Conservation (phyloP, 1,284 basidiomycete genomes). For the Serendipita sp. region DNA sequence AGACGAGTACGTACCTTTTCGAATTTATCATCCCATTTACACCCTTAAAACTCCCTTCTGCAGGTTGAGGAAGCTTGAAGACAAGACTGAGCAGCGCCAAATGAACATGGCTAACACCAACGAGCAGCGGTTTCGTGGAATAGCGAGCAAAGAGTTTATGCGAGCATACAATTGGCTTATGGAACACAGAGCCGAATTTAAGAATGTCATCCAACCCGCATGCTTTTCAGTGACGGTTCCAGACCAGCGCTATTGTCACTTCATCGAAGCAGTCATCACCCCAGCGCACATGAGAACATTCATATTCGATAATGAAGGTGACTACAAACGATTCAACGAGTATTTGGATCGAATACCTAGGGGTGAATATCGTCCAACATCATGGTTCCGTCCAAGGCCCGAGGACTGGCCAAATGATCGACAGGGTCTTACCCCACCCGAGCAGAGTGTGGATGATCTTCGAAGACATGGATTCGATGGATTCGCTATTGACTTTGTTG, state of each 20-base stretch:
- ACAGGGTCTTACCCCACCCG: constrained; percentile 27
- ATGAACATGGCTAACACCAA: constrained; percentile 10
- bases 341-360: constrained; percentile 47
- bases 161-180: constrained; percentile 50
- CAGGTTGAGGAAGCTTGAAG: constrained; percentile 48
- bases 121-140: background rate
- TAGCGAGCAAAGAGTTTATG: background rate
- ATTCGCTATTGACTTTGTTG: constrained; percentile 67
- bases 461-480: constrained; percentile 56
- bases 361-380: constrained; percentile 39
- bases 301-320: constrained; percentile 72
- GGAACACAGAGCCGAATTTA: constrained; percentile 52
- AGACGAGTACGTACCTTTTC: background rate
- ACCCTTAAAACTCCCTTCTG: background rate
- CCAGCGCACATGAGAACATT: constrained; percentile 59
- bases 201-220: constrained; percentile 76
- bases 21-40: background rate
- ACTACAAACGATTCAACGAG: constrained; percentile 57
- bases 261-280: constrained; percentile 66
- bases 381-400: constrained; percentile 42
- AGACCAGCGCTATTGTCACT: constrained; percentile 44
- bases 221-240: constrained; percentile 60
- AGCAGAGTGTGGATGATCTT: constrained; percentile 50
- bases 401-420: constrained; percentile 15
- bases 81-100: constrained; percentile 33